Conservation (phyloP, 2,329 filamentous ascomycete species). For the Ambrosiella cleistominuta region DNA sequence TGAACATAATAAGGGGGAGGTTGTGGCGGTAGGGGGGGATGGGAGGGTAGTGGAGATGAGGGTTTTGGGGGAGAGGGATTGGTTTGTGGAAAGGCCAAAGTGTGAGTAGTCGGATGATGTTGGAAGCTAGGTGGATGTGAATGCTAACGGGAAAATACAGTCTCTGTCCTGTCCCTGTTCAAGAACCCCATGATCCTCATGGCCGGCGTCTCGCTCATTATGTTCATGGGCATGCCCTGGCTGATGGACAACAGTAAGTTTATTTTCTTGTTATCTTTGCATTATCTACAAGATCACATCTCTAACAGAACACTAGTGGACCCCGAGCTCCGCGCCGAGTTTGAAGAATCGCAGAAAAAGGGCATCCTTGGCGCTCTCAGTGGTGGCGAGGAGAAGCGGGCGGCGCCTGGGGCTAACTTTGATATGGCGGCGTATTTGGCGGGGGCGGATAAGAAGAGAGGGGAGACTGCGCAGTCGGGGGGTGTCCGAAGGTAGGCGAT, state of each 20-base stretch:
- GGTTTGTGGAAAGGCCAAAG: constrained; percentile 55
- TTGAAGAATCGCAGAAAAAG: constrained; percentile 73
- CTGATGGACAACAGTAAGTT: constrained; percentile 83
- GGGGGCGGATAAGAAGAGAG: constrained; percentile 29
- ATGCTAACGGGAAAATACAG: constrained; percentile 23
- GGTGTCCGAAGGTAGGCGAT: constrained; percentile 22
- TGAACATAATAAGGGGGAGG: constrained; percentile 66
- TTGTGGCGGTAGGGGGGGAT: constrained; percentile 24
- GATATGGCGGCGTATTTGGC: constrained; percentile 48
- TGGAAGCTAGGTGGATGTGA: no score
- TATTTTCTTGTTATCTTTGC: neutral
- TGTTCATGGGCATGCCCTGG: constrained; percentile 89
- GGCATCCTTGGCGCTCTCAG: constrained; percentile 49
- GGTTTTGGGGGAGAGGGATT: constrained; percentile 47
- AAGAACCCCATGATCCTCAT: constrained; percentile 97
- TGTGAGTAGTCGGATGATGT: constrained; percentile 38
- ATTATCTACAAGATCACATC: neutral
- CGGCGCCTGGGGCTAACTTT: constrained; percentile 27
- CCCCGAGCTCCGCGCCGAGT: constrained; percentile 84
- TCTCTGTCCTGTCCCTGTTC: constrained; percentile 63
- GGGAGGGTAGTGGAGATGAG: constrained; percentile 38
- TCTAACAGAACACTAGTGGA: constrained; percentile 51
- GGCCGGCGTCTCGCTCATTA: constrained; percentile 60
- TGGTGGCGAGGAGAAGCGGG: constrained; percentile 20
- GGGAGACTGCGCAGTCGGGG: constrained; percentile 15